Evolutionary conservation across 768 basidiomycete genomes (phyloP), one percentile per base, ranked within the genome.

Genomic region (Mycena sanguinolenta): DNA sequence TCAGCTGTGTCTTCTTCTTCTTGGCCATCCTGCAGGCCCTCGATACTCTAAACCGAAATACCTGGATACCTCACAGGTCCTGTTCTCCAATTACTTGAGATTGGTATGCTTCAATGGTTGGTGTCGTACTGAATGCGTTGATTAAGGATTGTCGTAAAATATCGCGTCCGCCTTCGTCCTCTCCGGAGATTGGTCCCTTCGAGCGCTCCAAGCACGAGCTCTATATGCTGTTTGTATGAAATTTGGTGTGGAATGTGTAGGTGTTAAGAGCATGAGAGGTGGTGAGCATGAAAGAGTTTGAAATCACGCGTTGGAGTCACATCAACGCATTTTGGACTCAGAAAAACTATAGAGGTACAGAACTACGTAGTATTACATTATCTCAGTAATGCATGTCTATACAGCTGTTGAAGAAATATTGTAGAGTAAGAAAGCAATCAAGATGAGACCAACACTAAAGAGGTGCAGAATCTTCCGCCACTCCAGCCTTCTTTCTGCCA

Each of bases 1-100:
- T 94, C 75, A 92, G 78, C 78, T 94, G 91, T 8, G 90, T 89
- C 82, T 94, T 95, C 86, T 91, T 95, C 84, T 94, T 95, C 85
- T 95, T 95, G 69, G 90, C 84, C 93, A 94, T 94, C 64, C 69
- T 27, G 44, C 53, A 42, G 67, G 34, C 59, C 50, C 28, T 66
- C 44, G 23, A 50, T 50, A 34, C 55, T 36, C 34, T 27, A n/a
- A 6, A 34, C 61, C 46, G 9, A 68, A 46, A 63, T 46, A 23
- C 50, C 74, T 54, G 70, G 72, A 73, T 73, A 72, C 73, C 75
- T 75, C 72, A 71, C 59, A 60, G 55, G 34, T 63, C 23, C 39
- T 44, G 58, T 27, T 28, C 64, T 21, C 53, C 55, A 54, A 63
- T 36, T 66, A 58, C 46, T 67, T 62, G 34, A 38, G 55, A 38